A percentile compares a stretch with the other conserved stretches of the same genome.
phyloP scores from a whole-genome alignment of 306 rosid species.

The Quillaja saponaria region DNA sequence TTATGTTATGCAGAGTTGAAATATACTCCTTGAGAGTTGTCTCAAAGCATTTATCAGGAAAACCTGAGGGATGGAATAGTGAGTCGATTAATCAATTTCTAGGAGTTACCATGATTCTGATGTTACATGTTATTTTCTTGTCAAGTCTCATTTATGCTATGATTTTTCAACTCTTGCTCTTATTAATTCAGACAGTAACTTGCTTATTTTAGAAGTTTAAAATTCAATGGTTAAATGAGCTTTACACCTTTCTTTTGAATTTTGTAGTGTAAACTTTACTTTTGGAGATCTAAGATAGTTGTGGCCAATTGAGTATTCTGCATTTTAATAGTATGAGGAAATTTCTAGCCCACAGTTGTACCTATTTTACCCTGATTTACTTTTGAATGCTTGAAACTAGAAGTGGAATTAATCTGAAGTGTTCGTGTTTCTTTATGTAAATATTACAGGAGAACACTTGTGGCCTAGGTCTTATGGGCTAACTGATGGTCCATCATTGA shows the following conservation, averaged over 20 bases:
- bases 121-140: constrained; percentile 26
- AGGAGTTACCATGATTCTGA: constrained; percentile 23
- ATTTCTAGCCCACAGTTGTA: too few species aligned
- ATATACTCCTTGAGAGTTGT: constrained; percentile 68
- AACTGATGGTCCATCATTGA: constrained; percentile 53
- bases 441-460: constrained; percentile 63
- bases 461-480: constrained; percentile 87
- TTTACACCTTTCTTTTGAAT: too few species aligned
- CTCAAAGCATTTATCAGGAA: constrained; percentile 62
- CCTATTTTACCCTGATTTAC: too few species aligned
- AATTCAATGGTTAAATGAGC: too few species aligned
- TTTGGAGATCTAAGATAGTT: too few species aligned
- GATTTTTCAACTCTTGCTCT: constrained; percentile 1
- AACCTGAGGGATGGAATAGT: constrained; percentile 77
- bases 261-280: too few species aligned
- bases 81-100: constrained; percentile 43
- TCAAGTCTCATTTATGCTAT: constrained; percentile 5
- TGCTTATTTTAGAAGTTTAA: neutral
- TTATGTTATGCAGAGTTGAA: constrained; percentile 53
- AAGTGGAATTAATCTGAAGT: too few species aligned
- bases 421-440: too few species aligned
- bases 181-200: neutral
- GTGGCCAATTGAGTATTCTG: too few species aligned
- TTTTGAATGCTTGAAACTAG: too few species aligned
- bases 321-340: too few species aligned